Conservation (phyloP, 257 asterid species). For the Linaria vulgaris region DNA sequence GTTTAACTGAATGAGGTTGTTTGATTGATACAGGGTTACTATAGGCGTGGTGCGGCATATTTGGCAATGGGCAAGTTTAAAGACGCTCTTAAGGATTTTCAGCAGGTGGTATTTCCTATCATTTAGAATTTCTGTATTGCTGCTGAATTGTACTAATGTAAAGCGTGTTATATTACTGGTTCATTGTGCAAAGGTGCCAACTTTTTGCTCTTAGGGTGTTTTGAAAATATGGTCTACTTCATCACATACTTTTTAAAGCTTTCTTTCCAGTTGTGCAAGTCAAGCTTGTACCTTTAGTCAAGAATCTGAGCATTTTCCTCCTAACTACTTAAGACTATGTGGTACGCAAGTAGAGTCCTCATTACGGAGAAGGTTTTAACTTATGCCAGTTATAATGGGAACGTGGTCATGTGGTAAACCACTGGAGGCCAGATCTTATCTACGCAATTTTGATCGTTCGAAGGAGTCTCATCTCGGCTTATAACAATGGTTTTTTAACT, state of each 20-base stretch:
- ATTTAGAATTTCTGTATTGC: neutral
- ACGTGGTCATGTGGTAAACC: constrained; percentile 2
- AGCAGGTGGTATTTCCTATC: constrained; percentile 53
- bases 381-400: constrained; percentile 1
- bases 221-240: constrained; percentile 1
- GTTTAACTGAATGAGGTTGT: constrained; percentile 15
- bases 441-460: neutral
- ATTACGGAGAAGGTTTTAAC: neutral
- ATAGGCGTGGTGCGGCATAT: constrained; percentile 94
- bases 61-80: constrained; percentile 96
- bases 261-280: no score
- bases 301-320: no score
- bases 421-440: neutral
- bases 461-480: neutral
- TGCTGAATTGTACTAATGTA: constrained; percentile 22
- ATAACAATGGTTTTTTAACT: neutral
- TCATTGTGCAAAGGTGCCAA: constrained; percentile 14
- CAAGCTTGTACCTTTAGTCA: no score
- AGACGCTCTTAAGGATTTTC: constrained; percentile 93
- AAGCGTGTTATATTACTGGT: neutral
- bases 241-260: no score
- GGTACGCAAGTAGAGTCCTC: constrained; percentile 1
- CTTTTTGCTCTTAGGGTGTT: constrained; percentile 10
- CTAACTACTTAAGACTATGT: no score
- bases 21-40: constrained; percentile 65